phyloP scores from a whole-genome alignment of 768 basidiomycete species.

The Boletus pseudo-olivaceus region DNA sequence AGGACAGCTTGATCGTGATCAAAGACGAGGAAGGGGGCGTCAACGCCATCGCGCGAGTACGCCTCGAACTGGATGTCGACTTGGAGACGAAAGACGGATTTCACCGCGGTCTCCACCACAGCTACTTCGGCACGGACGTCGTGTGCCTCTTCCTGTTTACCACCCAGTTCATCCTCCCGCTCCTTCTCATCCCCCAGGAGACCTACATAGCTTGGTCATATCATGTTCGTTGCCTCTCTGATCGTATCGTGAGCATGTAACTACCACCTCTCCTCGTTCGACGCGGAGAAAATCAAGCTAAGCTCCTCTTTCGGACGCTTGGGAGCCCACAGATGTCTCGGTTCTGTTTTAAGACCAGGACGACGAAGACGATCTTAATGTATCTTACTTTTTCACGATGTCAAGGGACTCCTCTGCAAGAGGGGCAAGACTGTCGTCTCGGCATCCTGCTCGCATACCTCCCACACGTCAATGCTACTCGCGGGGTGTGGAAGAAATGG shows the following conservation, averaged over 20 bases:
- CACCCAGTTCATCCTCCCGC: slow-evolving; percentile 29
- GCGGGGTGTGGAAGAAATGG: slow-evolving; percentile 20
- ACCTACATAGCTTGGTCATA: slow-evolving; percentile 31
- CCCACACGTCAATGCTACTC: slow-evolving; percentile 11
- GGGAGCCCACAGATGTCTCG: slow-evolving; percentile 11
- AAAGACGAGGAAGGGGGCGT: slow-evolving; percentile 25
- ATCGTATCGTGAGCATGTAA: slow-evolving; percentile 31
- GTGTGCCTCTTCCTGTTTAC: slow-evolving; percentile 26
- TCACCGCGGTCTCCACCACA: not conserved
- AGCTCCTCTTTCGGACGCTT: slow-evolving; percentile 15
- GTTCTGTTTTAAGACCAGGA: slow-evolving; percentile 16
- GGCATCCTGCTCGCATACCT: slow-evolving; percentile 17
- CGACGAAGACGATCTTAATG: slow-evolving; percentile 19
- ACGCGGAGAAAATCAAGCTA: slow-evolving; percentile 26
- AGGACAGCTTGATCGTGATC: slow-evolving; percentile 21
- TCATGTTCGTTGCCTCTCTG: slow-evolving; percentile 31
- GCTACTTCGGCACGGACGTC: slow-evolving; percentile 9
- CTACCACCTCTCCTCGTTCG: slow-evolving; percentile 30
- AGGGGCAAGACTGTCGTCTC: slow-evolving; percentile 16
- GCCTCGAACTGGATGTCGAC: slow-evolving; percentile 19
- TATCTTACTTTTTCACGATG: slow-evolving; percentile 17
- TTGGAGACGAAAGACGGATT: not conserved
- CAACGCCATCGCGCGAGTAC: slow-evolving; percentile 25
- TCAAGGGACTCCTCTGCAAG: slow-evolving; percentile 8
- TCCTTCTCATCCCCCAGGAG: slow-evolving; percentile 33